phyloP scores from a whole-genome alignment of 805 yeast genomes.

The Candida coquimbonensis region DNA sequence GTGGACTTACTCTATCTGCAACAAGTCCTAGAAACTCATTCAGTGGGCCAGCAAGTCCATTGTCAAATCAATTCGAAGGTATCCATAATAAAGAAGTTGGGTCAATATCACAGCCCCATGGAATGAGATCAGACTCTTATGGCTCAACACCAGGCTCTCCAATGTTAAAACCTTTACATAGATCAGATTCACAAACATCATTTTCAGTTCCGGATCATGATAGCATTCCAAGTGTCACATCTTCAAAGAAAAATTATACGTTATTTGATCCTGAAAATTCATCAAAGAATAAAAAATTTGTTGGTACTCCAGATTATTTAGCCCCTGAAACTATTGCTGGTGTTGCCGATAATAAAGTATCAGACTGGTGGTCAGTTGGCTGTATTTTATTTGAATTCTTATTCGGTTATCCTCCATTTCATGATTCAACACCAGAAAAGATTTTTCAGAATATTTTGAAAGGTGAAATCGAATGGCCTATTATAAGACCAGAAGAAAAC shows the following conservation, averaged over 20 bases:
- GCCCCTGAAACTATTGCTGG: constrained; percentile 96
- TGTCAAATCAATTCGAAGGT: constrained; percentile 24
- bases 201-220: constrained; percentile 51
- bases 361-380: constrained; percentile 99
- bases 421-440: constrained; percentile 66
- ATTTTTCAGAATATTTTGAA: constrained; percentile 78
- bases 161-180: constrained; percentile 37
- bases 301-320: constrained; percentile 96
- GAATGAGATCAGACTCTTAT: constrained; percentile 14
- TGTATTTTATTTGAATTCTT: constrained; percentile 89
- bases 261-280: constrained; percentile 67
- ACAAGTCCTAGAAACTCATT: constrained; percentile 8
- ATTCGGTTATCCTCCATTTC: constrained; percentile 94
- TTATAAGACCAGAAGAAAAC: constrained; percentile 45
- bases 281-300: constrained; percentile 57
- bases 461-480: constrained; percentile 82
- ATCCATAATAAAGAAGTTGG: constrained; percentile 9
- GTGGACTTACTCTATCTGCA: constrained; percentile 15
- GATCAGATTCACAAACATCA: constrained; percentile 51
- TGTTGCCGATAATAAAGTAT: constrained; percentile 64
- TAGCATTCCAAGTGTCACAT: constrained; percentile 1
- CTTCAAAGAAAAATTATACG: constrained; percentile 36
- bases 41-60: constrained; percentile 23
- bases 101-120: constrained; percentile 5
- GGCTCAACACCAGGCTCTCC: constrained; percentile 36